phyloP scores from a whole-genome alignment of 2,329 filamentous ascomycete species.

The Knoxdaviesia capensis region DNA sequence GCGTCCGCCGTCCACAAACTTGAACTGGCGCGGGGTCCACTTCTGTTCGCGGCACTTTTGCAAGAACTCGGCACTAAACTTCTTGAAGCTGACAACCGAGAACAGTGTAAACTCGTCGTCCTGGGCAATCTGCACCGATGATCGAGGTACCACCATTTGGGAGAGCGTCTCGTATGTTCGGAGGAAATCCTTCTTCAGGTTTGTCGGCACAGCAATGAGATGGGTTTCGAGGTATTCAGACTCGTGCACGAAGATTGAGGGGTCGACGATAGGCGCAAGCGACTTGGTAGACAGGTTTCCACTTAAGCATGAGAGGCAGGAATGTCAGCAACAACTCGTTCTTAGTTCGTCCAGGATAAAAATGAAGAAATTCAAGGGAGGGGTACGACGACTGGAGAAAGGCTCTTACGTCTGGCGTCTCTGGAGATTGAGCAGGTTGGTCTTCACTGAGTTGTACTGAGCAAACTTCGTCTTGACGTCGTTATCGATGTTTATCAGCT shows the following conservation, averaged over 20 bases:
- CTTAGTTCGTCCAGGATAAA: not conserved
- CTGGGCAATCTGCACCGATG: slow-evolving; percentile 55
- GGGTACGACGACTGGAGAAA: too few species aligned
- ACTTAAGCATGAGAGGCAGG: slow-evolving; percentile 18
- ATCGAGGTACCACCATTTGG: slow-evolving; percentile 86
- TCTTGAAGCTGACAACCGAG: slow-evolving; percentile 85
- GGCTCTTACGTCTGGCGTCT: slow-evolving; percentile 61
- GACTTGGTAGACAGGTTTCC: slow-evolving; percentile 92
- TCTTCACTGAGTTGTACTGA: slow-evolving; percentile 85
- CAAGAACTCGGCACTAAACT: slow-evolving; percentile 67
- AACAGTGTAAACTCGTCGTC: slow-evolving; percentile 85
- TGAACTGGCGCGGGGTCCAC: slow-evolving; percentile 90
- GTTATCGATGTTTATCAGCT: slow-evolving; percentile 80
- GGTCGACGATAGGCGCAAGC: slow-evolving; percentile 72
- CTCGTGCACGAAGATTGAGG: slow-evolving; percentile 59
- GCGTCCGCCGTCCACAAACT: slow-evolving; percentile 72
- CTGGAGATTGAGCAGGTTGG: slow-evolving; percentile 60
- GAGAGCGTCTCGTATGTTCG: slow-evolving; percentile 73
- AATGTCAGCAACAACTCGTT: slow-evolving; percentile 4
- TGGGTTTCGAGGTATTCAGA: slow-evolving; percentile 96
- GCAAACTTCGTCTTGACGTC: slow-evolving; percentile 88
- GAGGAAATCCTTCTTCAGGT: slow-evolving; percentile 69
- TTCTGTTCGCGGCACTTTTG: slow-evolving; percentile 84
- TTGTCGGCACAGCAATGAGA: slow-evolving; percentile 69
- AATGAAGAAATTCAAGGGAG: not conserved